A percentile compares a stretch with the other conserved stretches of the same genome.
These are phyloP conservation scores for Malus sieversii DNA, from an alignment of 306 rosid genomes.

Conservation along the genomic window DNA sequence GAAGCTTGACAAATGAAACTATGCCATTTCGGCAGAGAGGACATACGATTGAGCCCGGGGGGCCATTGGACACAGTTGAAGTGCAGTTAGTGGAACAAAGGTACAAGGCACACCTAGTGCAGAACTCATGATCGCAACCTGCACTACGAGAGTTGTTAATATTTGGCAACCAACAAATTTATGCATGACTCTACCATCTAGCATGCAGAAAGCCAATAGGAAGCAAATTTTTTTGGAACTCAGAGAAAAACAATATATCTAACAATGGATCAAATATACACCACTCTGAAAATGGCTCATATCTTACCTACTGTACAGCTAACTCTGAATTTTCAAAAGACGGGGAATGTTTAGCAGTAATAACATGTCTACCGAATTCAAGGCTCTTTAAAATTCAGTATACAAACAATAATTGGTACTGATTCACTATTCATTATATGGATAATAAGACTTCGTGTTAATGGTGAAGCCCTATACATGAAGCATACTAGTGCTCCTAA, in stretches of 20 bases:
- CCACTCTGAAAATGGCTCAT: not conserved
- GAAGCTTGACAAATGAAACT: slow-evolving; percentile 70
- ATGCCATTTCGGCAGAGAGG: slow-evolving; percentile 91
- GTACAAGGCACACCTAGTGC: slow-evolving; percentile 87
- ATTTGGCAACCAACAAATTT: not conserved
- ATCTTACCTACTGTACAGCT: not conserved
- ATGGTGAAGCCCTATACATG: not conserved
- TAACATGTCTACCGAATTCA: not conserved
- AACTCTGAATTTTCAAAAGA: not conserved
- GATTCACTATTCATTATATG: not conserved
- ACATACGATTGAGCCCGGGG: slow-evolving; percentile 85
- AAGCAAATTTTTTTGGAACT: not conserved
- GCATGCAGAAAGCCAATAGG: not conserved
- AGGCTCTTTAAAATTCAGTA: not conserved
- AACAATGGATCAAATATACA: not conserved
- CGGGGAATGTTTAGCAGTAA: not conserved
- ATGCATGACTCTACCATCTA: not conserved
- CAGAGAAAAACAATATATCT: not conserved
- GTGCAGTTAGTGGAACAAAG: slow-evolving; percentile 71
- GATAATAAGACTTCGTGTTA: too few relatives aligned
- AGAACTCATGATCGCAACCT: slow-evolving; percentile 96
- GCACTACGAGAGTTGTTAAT: slow-evolving; percentile 20
- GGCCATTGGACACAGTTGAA: slow-evolving; percentile 33
- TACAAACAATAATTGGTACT: too few relatives aligned
- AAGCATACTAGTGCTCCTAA: not conserved